Conservation (phyloP, 2,329 filamentous ascomycete species). For the Gaeumannomyces tritici region DNA sequence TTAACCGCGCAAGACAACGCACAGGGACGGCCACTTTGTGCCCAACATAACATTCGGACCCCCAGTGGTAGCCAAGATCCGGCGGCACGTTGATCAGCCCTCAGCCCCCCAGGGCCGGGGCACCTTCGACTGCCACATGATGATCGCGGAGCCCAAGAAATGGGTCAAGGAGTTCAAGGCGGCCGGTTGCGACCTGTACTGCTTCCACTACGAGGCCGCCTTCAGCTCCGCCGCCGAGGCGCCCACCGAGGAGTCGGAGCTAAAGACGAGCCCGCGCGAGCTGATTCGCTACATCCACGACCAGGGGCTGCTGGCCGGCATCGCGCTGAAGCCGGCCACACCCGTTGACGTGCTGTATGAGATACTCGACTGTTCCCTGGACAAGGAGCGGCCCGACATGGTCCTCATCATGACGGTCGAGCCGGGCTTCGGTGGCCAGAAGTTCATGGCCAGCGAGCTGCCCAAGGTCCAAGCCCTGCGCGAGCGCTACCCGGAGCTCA, state of each 20-base stretch:
- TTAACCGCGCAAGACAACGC: not conserved
- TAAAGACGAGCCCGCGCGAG: slow-evolving; percentile 71
- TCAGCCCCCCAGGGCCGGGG: slow-evolving; percentile 61
- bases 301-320: slow-evolving; percentile 78
- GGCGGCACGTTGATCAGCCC: slow-evolving; percentile 68
- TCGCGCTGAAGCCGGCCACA: slow-evolving; percentile 92
- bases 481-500: slow-evolving; percentile 76
- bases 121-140: slow-evolving; percentile 99
- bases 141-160: slow-evolving; percentile 98
- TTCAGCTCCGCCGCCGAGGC: slow-evolving; percentile 77
- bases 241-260: slow-evolving; percentile 58
- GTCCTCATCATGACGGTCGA: slow-evolving; percentile 97
- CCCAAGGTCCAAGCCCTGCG: slow-evolving; percentile 85
- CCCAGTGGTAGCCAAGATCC: slow-evolving; percentile 90
- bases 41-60: slow-evolving; percentile 97
- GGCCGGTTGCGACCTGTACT: slow-evolving; percentile 96
- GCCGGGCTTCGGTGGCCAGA: slow-evolving; percentile 94
- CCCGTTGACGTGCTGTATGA: slow-evolving; percentile 87
- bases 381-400: slow-evolving; percentile 90
- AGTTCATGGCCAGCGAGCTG: slow-evolving; percentile 94
- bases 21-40: slow-evolving; percentile 95
- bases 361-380: slow-evolving; percentile 63
- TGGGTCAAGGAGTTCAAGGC: slow-evolving; percentile 95
- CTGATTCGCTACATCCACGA: slow-evolving; percentile 87
- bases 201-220: slow-evolving; percentile 98